Evolutionary conservation across 139 green algal genomes (phyloP), one percentile per base, ranked within the genome.

Genomic region (Tetradesmus obliquus): DNA sequence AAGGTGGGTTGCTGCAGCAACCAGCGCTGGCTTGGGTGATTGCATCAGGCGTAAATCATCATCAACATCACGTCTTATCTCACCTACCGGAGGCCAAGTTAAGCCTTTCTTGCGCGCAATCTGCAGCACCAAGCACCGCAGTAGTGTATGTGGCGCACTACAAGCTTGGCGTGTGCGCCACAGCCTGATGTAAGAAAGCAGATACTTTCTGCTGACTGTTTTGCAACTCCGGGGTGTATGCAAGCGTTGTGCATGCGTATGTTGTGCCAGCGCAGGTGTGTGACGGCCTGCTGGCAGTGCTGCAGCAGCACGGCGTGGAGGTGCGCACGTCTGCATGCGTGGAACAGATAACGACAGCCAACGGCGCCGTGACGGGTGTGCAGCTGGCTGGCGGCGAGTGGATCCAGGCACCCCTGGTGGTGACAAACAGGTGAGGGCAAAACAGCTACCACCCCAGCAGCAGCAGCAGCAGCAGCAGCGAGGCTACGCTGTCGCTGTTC

Each of bases 321-420:
- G 90, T 97, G 20, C 90, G 87, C 53, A 95, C 91, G 15, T 79
- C 88, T 4, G 87, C 90, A 0, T 84, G 93, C 51, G 95, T 97
- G 54, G n/a, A 7, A 9, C 5, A 55, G 3, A 89, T 85, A 62
- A 32, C 22, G 24, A 62, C 57, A n/a, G 54, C 72, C 57, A 82
- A 85, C 0, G 81, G 62, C 55, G 15, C 79, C 3, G 96, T 96
- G 1, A 93, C 87, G 12, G 96, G 96, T 0, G 96, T 99, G 8
- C 76, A 55, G 32, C 92, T 97, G 32, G 87, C 90, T 22, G 89
- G 90, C 6, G 97, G 97, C 0, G 74, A 93, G 55, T 6, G 54
- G 19, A 8, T 98, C 12, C 22, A 86, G 1, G 96, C 97, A 0
- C 93, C 97, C 66, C 45, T 97, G 1, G 96, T 99, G 7, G 92